Base-by-base conservation (phyloP, 2,329 filamentous ascomycete species). In the Stylonectria norvegica region DNA sequence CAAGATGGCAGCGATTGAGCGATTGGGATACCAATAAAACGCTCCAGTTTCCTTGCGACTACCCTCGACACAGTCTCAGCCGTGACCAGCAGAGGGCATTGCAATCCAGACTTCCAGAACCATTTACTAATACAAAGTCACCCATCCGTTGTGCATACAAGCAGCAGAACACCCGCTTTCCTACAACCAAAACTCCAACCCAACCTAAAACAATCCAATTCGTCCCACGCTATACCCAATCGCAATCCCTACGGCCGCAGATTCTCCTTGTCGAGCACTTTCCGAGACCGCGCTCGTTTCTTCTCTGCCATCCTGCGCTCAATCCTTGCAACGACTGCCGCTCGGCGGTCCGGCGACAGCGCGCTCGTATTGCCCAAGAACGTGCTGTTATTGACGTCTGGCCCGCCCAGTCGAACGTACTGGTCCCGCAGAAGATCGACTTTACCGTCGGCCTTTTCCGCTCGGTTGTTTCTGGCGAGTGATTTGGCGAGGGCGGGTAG, bases 221-320 rank as follows among this genome's bases (percentile, higher is more conserved):
- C 38, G 28, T n/a, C n/a, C n/a, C n/a, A n/a, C n/a, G n/a, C n/a
- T n/a, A n/a, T n/a, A n/a, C n/a, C n/a, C n/a, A 8, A 29, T 6
- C 27, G 20, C 20, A 31, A 45, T 29, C 34, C 34, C 53, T 47
- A 67, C 16, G 67, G 66, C 43, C 60, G 62, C 45, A 75, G 47
- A 53, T 79, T 79, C 62, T 79, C 76, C 65, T 78, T 77, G 46
- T 73, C 69, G 20, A 56, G 48, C 9, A 55, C 59, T 37, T 52
- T 57, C 22, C 56, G 57, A 34, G 57, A 58, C 34, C 60, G 58
- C 19, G 59, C 54, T 42, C 61, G 62, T 55, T 64, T 66, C 56
- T 74, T 73, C 57, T 78, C 70, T n/a, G 69, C 68, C 55, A 70
- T 72, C 53, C 74, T 70, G 57, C 71, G 67, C 57, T 78, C 71